phyloP scores from a whole-genome alignment of 1,284 basidiomycete species.

The Hypsizygus ulmarius region DNA sequence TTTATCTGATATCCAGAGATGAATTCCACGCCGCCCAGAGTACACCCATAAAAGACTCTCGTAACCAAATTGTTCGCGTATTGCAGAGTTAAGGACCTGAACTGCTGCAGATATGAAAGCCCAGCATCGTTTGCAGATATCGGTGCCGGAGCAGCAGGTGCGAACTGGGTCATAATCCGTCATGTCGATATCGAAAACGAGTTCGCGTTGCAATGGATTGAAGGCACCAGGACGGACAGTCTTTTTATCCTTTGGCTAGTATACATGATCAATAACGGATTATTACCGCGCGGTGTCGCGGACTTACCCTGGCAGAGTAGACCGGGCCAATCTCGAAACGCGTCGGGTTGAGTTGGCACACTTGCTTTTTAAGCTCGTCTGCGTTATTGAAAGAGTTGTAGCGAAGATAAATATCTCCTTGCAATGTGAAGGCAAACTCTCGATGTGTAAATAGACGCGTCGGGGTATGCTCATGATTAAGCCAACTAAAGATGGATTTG shows the following conservation, averaged over 20 bases:
- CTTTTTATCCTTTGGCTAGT: constrained; percentile 87
- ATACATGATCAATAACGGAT: constrained; percentile 5
- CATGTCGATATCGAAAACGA: constrained; percentile 99
- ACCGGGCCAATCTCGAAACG: constrained; percentile 98
- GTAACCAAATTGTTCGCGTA: constrained; percentile 87
- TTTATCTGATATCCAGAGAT: constrained; percentile 94
- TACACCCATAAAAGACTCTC: constrained; percentile 93
- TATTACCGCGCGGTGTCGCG: not conserved
- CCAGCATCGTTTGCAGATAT: constrained; percentile 95
- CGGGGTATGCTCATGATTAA: constrained; percentile 86
- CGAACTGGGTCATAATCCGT: constrained; percentile 97
- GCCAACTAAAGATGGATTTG: constrained; percentile 91
- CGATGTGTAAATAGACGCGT: constrained; percentile 83
- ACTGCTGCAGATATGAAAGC: constrained; percentile 92
- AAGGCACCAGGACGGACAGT: constrained; percentile 77
- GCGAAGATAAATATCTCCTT: constrained; percentile 89
- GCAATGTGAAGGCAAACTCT: constrained; percentile 96
- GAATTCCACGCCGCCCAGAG: constrained; percentile 96
- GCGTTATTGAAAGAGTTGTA: constrained; percentile 88
- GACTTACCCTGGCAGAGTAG: constrained; percentile 81
- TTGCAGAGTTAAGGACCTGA: constrained; percentile 76
- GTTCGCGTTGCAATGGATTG: constrained; percentile 81
- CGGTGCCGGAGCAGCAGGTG: constrained; percentile 91
- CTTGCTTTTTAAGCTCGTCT: constrained; percentile 93
- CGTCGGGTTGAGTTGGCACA: constrained; percentile 78